These are phyloP conservation scores for Solanum gandarillasii DNA, from an alignment of 257 asterid genomes.

Conservation along the genomic window DNA sequence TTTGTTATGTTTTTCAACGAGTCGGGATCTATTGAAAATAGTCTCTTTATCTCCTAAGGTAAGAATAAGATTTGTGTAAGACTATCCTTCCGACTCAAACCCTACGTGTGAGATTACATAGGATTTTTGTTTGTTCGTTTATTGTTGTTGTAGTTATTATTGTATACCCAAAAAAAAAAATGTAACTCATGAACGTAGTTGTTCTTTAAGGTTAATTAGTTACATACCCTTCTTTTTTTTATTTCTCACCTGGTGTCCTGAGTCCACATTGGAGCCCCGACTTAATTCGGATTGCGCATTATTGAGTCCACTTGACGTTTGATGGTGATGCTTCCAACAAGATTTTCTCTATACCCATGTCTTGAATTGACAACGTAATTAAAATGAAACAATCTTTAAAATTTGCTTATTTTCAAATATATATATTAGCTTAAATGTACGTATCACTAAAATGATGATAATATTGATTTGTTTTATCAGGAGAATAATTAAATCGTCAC, in stretches of 20 bases:
- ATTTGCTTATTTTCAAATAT: no score
- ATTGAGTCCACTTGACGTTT: no score
- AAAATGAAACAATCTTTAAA: no score
- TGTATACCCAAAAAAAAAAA: no score
- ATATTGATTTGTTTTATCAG: not conserved
- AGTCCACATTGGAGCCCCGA: accelerated
- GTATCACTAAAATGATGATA: not conserved
- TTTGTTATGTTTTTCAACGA: no score
- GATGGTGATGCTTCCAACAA: accelerated
- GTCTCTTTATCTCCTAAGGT: accelerated
- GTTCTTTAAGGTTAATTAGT: not conserved
- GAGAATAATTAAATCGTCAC: not conserved
- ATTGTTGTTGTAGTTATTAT: no score
- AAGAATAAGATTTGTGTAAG: no score
- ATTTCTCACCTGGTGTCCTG: accelerated
- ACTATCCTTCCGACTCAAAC: accelerated
- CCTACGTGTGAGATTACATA: not conserved
- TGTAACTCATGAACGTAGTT: not conserved
- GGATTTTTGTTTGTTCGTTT: no score
- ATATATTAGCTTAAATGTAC: no score
- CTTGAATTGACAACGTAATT: not conserved
- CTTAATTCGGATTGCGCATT: accelerated
- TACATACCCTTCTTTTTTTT: no score
- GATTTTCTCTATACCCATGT: accelerated
- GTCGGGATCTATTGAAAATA: no score